These are phyloP conservation scores for Onygenales sp. DNA, from an alignment of 2,329 filamentous ascomycete genomes.

Conservation along the genomic window DNA sequence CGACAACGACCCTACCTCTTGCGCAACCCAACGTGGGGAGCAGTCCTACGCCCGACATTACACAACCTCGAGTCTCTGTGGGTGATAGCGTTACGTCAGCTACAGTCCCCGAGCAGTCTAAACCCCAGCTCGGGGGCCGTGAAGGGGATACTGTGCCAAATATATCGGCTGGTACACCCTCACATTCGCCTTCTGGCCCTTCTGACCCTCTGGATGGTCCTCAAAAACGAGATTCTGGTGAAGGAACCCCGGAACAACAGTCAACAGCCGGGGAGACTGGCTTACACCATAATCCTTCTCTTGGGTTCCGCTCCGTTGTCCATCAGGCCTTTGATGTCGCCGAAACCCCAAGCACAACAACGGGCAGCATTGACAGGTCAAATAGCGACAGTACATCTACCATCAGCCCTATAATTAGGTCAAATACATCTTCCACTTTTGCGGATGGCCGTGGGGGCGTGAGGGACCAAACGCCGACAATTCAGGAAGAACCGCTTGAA, in stretches of 20 bases:
- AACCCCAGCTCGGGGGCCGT: not conserved
- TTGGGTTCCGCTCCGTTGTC: conserved; percentile 51
- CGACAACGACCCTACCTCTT: too few relatives aligned
- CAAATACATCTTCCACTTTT: conserved; percentile 38
- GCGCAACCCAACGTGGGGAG: conserved; percentile 6
- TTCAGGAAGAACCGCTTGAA: conserved; percentile 43
- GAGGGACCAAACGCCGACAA: conserved; percentile 41
- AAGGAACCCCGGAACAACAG: conserved; percentile 9
- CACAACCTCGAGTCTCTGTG: not conserved
- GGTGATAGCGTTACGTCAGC: conserved; percentile 39
- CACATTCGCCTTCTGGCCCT: too few relatives aligned
- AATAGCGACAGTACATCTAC: conserved; percentile 54
- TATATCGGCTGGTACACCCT: too few relatives aligned
- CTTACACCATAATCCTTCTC: conserved; percentile 44
- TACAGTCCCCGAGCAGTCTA: conserved; percentile 35
- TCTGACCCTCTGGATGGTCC: too few relatives aligned
- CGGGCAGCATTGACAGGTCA: conserved; percentile 46
- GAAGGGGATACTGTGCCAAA: too few relatives aligned
- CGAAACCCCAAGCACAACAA: conserved; percentile 45
- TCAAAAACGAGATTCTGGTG: not conserved
- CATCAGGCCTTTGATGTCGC: conserved; percentile 55
- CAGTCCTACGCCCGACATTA: conserved; percentile 4
- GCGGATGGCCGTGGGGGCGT: conserved; percentile 26
- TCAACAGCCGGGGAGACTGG: conserved; percentile 16
- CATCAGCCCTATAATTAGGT: conserved; percentile 58